Evolutionary conservation across 2,329 filamentous ascomycete species (phyloP), one percentile per base, ranked within the genome.

Genomic region (Aspergillus fischeri): DNA sequence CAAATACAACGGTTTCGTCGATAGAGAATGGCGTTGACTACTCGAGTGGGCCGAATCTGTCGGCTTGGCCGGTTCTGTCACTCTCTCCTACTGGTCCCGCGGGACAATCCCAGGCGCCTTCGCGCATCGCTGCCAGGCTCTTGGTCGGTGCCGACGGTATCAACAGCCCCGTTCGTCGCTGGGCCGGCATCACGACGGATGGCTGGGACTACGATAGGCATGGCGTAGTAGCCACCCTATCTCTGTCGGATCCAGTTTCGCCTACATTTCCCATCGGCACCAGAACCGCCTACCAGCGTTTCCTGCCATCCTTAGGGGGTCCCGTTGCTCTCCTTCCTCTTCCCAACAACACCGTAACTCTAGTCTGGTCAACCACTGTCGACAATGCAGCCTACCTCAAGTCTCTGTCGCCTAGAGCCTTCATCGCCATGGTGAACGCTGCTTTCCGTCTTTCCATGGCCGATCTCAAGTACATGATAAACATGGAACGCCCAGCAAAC

Each of bases 121-220:
- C 76, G 62, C 79, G 83, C 52, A 80, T 99, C 28, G 86, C 88
- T 35, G 92, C 94, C 1, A 85, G 94, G 48, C 82, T 99, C 1
- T 82, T 99, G 2, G 86, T 99, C 9, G 94, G 94, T 1, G 95
- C 94, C 3, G 94, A 99, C 68, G 94, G 94, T 17, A 91, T 91
- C 45, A 97, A 97, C 74, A 96, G 91, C 67, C 94, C 93, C 2
- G 94, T 99, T 14, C 86, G 94, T 42, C 82, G 86, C 0, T 99
- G 97, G 72, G 92, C 93, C 3, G 88, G 87, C 52, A 97, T 99
- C 65, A 81, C 87, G 47, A 90, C 88, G 55, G 84, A 87, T 21
- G 94, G 95, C 24, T 99, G 94, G 91, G 94, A 97, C 75, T 99
- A 99, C 74, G 83, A 85, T 52, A 84, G 92, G 42, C 89, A 96